phyloP scores from a whole-genome alignment of 768 basidiomycete genomes.

The Pleurotus eryngii region DNA sequence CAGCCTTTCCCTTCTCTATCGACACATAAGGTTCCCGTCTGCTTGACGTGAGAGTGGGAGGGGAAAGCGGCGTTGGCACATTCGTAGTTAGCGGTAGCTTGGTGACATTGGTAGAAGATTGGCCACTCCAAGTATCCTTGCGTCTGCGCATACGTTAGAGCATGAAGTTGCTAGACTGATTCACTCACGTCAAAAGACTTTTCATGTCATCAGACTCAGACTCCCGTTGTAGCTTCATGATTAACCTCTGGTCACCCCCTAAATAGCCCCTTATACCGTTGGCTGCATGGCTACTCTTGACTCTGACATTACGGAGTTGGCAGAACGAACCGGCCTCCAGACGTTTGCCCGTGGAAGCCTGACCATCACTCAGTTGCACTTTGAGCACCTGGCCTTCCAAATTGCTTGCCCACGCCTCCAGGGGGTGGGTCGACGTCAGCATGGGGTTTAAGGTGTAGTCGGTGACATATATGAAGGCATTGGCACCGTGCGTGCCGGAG shows the following conservation, averaged over 20 bases:
- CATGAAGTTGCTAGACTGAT: not conserved
- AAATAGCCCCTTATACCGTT: slow-evolving; percentile 38
- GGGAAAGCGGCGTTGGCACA: not conserved
- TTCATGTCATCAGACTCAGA: slow-evolving; percentile 36
- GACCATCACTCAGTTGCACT: slow-evolving; percentile 47
- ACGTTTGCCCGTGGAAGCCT: slow-evolving; percentile 34
- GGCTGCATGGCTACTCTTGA: slow-evolving; percentile 32
- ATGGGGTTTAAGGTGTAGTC: slow-evolving; percentile 58
- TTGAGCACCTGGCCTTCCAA: slow-evolving; percentile 51
- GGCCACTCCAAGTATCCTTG: slow-evolving; percentile 24
- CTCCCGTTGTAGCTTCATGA: slow-evolving; percentile 38
- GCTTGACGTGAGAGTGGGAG: not conserved
- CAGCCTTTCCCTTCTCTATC: slow-evolving; percentile 32
- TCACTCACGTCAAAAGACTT: slow-evolving; percentile 38
- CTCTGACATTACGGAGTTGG: slow-evolving; percentile 47
- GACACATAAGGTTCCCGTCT: slow-evolving; percentile 18
- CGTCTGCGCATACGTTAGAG: slow-evolving; percentile 17
- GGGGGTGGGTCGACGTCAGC: slow-evolving; percentile 27
- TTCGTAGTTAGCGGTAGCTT: not conserved
- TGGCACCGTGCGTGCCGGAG: slow-evolving; percentile 23
- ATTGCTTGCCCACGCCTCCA: slow-evolving; percentile 37
- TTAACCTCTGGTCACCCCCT: slow-evolving; percentile 42
- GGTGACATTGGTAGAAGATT: not conserved
- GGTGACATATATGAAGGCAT: slow-evolving; percentile 48
- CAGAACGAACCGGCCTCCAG: slow-evolving; percentile 41